phyloP scores from a whole-genome alignment of 148 eudicot genomes.

The Arbutus unedo region DNA sequence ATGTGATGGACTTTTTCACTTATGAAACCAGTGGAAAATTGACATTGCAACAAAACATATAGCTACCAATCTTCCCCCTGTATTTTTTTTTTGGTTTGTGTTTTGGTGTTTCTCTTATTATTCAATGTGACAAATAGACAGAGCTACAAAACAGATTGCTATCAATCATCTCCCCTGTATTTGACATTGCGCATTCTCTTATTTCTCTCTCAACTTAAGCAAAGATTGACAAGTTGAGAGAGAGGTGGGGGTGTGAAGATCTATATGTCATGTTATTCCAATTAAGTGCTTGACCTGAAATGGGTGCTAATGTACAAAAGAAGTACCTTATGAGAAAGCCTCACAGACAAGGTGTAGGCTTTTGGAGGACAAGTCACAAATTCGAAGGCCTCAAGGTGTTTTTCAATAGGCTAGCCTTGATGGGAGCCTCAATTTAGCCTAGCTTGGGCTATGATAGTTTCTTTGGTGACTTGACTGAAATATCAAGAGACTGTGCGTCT shows the following conservation, averaged over 20 bases:
- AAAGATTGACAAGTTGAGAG: neutral
- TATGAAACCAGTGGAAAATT: neutral
- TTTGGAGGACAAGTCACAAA: neutral
- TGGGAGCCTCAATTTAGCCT: neutral
- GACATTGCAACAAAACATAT: too few relatives aligned
- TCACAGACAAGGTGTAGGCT: neutral
- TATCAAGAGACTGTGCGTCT: neutral
- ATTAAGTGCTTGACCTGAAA: neutral
- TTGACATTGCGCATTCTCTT: neutral
- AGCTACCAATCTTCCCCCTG: too few relatives aligned
- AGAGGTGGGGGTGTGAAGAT: neutral
- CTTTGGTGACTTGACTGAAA: constrained; percentile 1
- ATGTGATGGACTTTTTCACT: neutral
- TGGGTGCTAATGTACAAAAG: neutral
- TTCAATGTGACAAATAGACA: neutral
- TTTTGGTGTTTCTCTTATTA: too few relatives aligned
- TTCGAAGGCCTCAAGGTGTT: neutral
- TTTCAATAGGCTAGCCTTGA: neutral
- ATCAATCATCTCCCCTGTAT: neutral
- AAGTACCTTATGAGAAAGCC: neutral
- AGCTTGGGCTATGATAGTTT: neutral
- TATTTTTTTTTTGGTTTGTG: neutral
- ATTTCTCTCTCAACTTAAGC: too few relatives aligned
- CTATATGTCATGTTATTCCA: neutral
- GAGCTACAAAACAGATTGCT: neutral